These are phyloP conservation scores for Lasiodiplodia hormozganensis DNA, from an alignment of 2,329 filamentous ascomycete species.

Conservation along the genomic window DNA sequence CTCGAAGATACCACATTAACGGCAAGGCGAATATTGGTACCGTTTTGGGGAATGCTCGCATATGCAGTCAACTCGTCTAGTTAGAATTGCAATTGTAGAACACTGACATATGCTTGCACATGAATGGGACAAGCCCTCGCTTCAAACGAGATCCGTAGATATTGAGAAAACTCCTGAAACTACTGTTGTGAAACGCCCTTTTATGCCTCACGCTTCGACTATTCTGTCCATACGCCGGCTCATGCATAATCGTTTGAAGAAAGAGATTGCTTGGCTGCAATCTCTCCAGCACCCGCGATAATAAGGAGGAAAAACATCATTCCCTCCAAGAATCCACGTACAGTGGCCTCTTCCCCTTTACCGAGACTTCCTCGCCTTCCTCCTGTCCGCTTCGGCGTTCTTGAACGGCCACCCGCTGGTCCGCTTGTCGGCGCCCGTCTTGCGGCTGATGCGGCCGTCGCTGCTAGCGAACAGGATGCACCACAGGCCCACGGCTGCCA, in stretches of 20 bases:
- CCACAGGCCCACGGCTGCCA: constrained; percentile 72
- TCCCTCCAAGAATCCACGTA: neutral
- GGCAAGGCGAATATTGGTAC: neutral
- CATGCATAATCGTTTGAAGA: neutral
- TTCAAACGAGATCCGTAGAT: neutral
- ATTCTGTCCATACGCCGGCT: neutral
- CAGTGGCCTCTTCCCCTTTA: neutral
- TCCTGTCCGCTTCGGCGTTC: constrained; percentile 64
- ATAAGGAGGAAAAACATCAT: neutral
- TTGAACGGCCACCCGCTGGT: constrained; percentile 70
- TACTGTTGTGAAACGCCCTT: neutral
- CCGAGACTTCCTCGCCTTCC: constrained; percentile 46
- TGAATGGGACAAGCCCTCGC: neutral
- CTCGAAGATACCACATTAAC: constrained; percentile 1
- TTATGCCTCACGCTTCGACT: neutral
- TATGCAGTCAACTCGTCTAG: neutral
- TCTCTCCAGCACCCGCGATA: neutral
- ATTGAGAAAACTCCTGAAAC: neutral
- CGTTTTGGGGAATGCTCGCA: neutral
- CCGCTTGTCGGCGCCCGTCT: constrained; percentile 71
- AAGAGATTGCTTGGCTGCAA: neutral
- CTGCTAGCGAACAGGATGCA: constrained; percentile 65
- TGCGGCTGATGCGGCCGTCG: constrained; percentile 64
- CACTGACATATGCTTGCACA: neutral
- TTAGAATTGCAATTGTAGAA: constrained; percentile 4